These are phyloP conservation scores for Arabis hirsuta DNA, from an alignment of 345 rosid genomes.

Conservation along the genomic window DNA sequence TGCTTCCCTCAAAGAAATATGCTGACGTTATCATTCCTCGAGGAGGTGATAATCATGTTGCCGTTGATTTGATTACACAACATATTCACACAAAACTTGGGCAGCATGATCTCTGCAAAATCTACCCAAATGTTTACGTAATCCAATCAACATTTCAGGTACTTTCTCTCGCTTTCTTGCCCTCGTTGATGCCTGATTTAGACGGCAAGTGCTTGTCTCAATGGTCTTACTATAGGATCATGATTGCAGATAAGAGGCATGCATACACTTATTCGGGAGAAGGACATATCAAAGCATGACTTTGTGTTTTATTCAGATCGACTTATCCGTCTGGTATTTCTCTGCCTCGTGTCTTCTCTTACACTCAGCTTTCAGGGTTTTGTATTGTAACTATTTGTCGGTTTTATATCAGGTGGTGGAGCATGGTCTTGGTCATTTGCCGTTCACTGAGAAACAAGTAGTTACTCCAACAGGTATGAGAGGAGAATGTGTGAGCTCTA, in stretches of 20 bases:
- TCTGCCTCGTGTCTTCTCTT: conserved; percentile 28
- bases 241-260: conserved; percentile 89
- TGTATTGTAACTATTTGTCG: background rate
- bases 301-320: conserved; percentile 97
- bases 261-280: conserved; percentile 98
- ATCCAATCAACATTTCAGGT: conserved; percentile 97
- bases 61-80: conserved; percentile 93
- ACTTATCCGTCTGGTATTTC: conserved; percentile 85
- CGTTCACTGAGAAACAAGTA: conserved; percentile 95
- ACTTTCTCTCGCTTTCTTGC: background rate
- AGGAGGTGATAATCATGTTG: conserved; percentile 95
- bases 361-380: conserved; percentile 20
- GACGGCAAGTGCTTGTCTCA: background rate
- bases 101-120: conserved; percentile 89
- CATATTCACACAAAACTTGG: conserved; percentile 95
- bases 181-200: conserved; percentile 2
- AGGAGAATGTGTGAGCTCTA: conserved; percentile 21
- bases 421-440: conserved; percentile 98
- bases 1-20: conserved; percentile 90
- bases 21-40: conserved; percentile 95
- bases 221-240: conserved; percentile 36
- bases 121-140: conserved; percentile 81
- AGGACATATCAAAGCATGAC: conserved; percentile 93
- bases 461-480: conserved; percentile 85
- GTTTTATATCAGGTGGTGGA: conserved; percentile 77